phyloP scores from a whole-genome alignment of 140 eudicot species.

The Senecio squalidus region DNA sequence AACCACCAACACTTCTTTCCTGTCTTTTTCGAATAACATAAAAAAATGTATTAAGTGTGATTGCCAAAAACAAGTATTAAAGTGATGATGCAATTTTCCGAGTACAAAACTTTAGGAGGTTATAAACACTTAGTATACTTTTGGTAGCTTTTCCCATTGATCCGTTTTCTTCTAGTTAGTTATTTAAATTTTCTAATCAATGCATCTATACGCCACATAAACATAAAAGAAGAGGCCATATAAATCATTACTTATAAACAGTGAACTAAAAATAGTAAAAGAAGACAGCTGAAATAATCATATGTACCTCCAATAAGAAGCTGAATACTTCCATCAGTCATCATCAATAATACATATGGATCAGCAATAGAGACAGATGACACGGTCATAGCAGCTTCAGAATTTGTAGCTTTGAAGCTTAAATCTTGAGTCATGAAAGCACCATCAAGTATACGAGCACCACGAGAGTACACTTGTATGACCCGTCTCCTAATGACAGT shows the following conservation, averaged over 20 bases:
- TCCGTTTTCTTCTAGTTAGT: background rate
- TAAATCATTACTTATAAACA: background rate
- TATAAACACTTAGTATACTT: background rate
- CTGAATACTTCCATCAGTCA: conserved; percentile 92
- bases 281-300: conserved; percentile 1
- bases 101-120: background rate
- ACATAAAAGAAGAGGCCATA: conserved; percentile 9
- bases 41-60: background rate
- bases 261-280: background rate
- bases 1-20: background rate
- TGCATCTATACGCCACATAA: background rate
- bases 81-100: background rate
- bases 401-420: conserved; percentile 51
- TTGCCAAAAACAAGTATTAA: background rate
- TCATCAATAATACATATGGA: conserved; percentile 82
- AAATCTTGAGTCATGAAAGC: conserved; percentile 91
- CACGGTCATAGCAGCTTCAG: conserved; percentile 66
- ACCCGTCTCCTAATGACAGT: conserved; percentile 68
- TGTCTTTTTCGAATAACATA: background rate
- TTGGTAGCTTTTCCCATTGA: background rate
- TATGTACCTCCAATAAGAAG: conserved; percentile 96
- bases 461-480: conserved; percentile 78
- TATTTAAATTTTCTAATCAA: background rate
- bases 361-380: conserved; percentile 93
- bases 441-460: conserved; percentile 96